These are phyloP conservation scores for Termitomyces sp. DNA, from an alignment of 768 basidiomycete genomes.

Conservation along the genomic window DNA sequence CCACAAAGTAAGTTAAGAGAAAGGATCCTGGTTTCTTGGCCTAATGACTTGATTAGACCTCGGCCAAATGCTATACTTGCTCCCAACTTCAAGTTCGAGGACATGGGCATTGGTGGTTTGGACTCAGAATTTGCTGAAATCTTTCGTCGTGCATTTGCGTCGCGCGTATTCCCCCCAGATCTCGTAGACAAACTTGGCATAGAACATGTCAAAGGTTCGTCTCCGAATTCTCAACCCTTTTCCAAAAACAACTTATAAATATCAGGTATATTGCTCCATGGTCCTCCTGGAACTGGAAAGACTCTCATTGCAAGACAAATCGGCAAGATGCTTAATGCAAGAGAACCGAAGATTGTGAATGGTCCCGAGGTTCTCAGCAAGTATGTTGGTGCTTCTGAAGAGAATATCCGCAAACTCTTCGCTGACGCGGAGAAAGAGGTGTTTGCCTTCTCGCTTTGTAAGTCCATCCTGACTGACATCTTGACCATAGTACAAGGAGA, in stretches of 20 bases:
- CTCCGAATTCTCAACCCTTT: conserved; percentile 7
- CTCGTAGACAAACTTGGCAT: conserved; percentile 98
- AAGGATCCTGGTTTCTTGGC: background rate
- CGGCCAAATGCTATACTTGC: conserved; percentile 93
- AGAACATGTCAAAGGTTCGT: conserved; percentile 89
- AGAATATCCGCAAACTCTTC: conserved; percentile 96
- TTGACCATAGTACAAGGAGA: conserved; percentile 78
- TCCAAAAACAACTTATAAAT: background rate
- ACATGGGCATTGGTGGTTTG: conserved; percentile 99
- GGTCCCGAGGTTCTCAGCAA: conserved; percentile 98
- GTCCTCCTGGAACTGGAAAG: conserved; percentile 98
- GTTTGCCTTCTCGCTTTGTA: background rate
- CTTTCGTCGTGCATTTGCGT: conserved; percentile 97
- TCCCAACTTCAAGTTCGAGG: conserved; percentile 98
- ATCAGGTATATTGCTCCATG: conserved; percentile 86
- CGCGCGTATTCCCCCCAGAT: conserved; percentile 95
- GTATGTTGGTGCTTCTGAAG: conserved; percentile 95
- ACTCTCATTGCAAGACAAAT: conserved; percentile 98
- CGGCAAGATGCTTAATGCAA: conserved; percentile 97
- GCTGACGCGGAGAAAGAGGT: conserved; percentile 98
- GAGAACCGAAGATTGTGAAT: conserved; percentile 97
- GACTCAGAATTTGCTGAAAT: conserved; percentile 94
- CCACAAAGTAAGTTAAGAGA: conserved; percentile 62
- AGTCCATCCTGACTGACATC: background rate
- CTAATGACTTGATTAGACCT: conserved; percentile 39